Conservation (phyloP, 768 basidiomycete species). For the Leccinum ochraceum region DNA sequence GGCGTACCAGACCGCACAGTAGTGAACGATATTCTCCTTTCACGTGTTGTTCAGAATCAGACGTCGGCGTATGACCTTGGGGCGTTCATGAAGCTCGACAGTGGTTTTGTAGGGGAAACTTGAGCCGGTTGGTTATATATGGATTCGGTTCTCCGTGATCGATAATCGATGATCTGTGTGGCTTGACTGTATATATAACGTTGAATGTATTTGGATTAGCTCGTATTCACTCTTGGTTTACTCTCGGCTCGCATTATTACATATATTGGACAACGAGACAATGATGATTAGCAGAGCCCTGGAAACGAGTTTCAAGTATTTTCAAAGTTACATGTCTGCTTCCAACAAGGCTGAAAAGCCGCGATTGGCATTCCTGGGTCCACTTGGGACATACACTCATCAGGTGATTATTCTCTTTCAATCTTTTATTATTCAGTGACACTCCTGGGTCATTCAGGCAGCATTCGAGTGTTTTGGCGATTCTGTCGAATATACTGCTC, state of each 20-base stretch:
- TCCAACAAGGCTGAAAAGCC: slow-evolving; percentile 18
- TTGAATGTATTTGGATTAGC: neutral
- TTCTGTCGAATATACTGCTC: slow-evolving; percentile 44
- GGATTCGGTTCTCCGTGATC: neutral
- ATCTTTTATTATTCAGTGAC: slow-evolving; percentile 23
- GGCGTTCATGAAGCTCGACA: slow-evolving; percentile 14
- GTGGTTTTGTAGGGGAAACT: slow-evolving; percentile 2
- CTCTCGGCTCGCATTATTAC: neutral
- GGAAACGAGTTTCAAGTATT: slow-evolving; percentile 5
- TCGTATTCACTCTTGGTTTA: neutral
- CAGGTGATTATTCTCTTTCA: slow-evolving; percentile 39
- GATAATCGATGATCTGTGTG: neutral
- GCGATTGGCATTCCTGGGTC: slow-evolving; percentile 59
- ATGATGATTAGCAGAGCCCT: slow-evolving; percentile 11
- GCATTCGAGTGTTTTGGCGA: slow-evolving; percentile 47
- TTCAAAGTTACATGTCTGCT: slow-evolving; percentile 13
- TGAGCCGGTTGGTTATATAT: slow-evolving; percentile 3
- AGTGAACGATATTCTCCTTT: slow-evolving; percentile 12
- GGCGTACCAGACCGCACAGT: slow-evolving; percentile 11
- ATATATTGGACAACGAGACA: neutral
- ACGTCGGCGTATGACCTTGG: slow-evolving; percentile 10
- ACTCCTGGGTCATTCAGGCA: slow-evolving; percentile 35
- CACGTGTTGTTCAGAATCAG: slow-evolving; percentile 11
- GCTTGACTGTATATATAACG: slow-evolving; percentile 1
- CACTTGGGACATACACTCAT: slow-evolving; percentile 72